phyloP scores from a whole-genome alignment of 1,139 yeast genomes.

The Meyerozyma guilliermondii region DNA sequence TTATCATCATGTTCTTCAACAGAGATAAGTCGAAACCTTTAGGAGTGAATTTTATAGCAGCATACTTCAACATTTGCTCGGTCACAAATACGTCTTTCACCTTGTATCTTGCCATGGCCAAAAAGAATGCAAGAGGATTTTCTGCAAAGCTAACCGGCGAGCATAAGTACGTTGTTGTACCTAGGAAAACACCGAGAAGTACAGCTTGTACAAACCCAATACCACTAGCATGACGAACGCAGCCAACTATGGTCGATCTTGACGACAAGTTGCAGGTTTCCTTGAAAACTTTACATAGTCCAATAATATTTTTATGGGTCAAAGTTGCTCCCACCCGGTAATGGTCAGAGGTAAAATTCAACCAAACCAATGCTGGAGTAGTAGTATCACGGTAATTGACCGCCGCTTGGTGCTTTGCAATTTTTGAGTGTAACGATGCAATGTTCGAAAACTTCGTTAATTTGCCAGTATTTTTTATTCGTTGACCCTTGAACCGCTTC shows the following conservation, averaged over 20 bases:
- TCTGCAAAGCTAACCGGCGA: constrained; percentile 75
- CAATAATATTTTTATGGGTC: constrained; percentile 60
- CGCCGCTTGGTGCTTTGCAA: constrained; percentile 42
- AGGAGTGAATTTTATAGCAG: constrained; percentile 59
- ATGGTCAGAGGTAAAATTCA: constrained; percentile 71
- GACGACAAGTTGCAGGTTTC: constrained; percentile 85
- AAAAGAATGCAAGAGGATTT: constrained; percentile 69
- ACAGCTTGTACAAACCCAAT: constrained; percentile 84
- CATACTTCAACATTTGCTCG: constrained; percentile 77
- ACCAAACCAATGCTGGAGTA: constrained; percentile 55
- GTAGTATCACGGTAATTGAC: constrained; percentile 38
- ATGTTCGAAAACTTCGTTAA: constrained; percentile 51
- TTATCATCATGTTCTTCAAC: constrained; percentile 78
- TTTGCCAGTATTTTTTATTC: constrained; percentile 64
- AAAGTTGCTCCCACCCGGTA: constrained; percentile 61
- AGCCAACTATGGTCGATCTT: constrained; percentile 71
- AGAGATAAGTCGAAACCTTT: constrained; percentile 60
- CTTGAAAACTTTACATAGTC: constrained; percentile 82
- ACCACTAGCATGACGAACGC: constrained; percentile 82
- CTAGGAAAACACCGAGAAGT: constrained; percentile 78
- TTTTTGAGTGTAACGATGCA: constrained; percentile 41
- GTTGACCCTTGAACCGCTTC: constrained; percentile 41
- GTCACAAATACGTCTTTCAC: constrained; percentile 87
- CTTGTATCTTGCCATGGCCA: constrained; percentile 68
- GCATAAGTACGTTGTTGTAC: constrained; percentile 77